Evolutionary conservation across 306 rosid species (phyloP), one percentile per base, ranked within the genome.

Genomic region (Malus sylvestris): DNA sequence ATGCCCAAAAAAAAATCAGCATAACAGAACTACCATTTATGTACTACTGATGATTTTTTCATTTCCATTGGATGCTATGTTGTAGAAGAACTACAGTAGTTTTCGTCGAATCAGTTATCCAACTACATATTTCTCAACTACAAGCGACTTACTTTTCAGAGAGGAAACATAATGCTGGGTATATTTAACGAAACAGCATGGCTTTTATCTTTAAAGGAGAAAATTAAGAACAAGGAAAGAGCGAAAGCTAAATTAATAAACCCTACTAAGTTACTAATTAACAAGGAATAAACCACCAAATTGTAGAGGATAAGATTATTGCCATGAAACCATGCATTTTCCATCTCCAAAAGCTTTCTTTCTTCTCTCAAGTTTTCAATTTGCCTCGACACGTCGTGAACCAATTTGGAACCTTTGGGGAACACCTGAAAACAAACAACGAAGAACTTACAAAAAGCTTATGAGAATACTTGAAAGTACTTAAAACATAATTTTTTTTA

Each of bases 221-320:
- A 57, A 29, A 16, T 14, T 27, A 51, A 16, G 23, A 52, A 76
- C 5, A 33, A 49, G 38, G 19, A 57, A 22, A 55, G 22, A 22
- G 73, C 73, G 23, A 57, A 18, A 10, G 57, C 46, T 4, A 42
- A 68, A 40, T 5, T 33, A 33, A 5, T 46, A 35, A 4, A 29
- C 10, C 13, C 74, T 74, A 19, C 19, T 33, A 7, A 76, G 38
- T 33, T 33, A 33, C 38, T 33, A 33, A 33, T 33, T 5, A 33
- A 33, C 57, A 52, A 76, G 49, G 66, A 76, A 77, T n/a, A 77
- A 52, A 59, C 81, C 81, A 16, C 60, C 32, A 68, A 77, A 77
- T 8, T 18, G 16, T 65, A 5, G n/a, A 79, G n/a, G 44, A n/a
- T 12, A 25, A 73, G 58, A 23, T 78, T 60, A 46, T 33, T 51